These are phyloP conservation scores for Hymenoscyphus infarciens DNA, from an alignment of 2,329 filamentous ascomycete species.

Conservation along the genomic window DNA sequence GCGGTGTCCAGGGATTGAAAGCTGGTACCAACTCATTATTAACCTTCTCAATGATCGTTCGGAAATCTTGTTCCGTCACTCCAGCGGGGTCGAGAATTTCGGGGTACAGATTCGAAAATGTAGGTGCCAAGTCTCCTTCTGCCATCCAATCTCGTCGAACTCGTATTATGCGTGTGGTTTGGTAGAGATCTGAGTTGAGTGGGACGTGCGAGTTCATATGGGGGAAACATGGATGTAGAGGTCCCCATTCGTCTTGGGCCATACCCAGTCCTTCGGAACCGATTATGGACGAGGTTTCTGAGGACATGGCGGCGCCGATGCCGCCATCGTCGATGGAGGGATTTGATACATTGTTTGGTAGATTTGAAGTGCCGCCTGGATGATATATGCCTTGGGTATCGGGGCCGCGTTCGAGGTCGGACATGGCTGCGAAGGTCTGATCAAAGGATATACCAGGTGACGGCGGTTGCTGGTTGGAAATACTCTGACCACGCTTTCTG, in stretches of 20 bases:
- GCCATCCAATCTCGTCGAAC: slow-evolving; percentile 90
- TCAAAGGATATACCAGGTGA: slow-evolving; percentile 28
- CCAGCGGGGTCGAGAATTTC: slow-evolving; percentile 87
- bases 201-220: slow-evolving; percentile 92
- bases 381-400: slow-evolving; percentile 25
- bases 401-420: slow-evolving; percentile 33
- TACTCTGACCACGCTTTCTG: slow-evolving; percentile 17
- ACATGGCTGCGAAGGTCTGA: slow-evolving; percentile 27
- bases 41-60: slow-evolving; percentile 73
- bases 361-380: slow-evolving; percentile 23
- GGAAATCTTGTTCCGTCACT: slow-evolving; percentile 81
- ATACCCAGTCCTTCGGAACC: slow-evolving; percentile 40
- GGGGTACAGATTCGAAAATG: slow-evolving; percentile 92
- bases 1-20: slow-evolving; percentile 72
- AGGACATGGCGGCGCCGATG: slow-evolving; percentile 33
- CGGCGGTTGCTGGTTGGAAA: slow-evolving; percentile 14
- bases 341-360: slow-evolving; percentile 28
- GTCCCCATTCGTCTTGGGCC: slow-evolving; percentile 77
- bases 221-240: slow-evolving; percentile 89
- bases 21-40: slow-evolving; percentile 74
- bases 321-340: slow-evolving; percentile 28
- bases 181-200: slow-evolving; percentile 67
- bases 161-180: slow-evolving; percentile 82
- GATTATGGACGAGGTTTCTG: slow-evolving; percentile 34
- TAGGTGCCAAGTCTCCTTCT: slow-evolving; percentile 83